Evolutionary conservation across 495 filamentous ascomycete species (phyloP).

Genomic region (Margaritispora aquatica): DNA sequence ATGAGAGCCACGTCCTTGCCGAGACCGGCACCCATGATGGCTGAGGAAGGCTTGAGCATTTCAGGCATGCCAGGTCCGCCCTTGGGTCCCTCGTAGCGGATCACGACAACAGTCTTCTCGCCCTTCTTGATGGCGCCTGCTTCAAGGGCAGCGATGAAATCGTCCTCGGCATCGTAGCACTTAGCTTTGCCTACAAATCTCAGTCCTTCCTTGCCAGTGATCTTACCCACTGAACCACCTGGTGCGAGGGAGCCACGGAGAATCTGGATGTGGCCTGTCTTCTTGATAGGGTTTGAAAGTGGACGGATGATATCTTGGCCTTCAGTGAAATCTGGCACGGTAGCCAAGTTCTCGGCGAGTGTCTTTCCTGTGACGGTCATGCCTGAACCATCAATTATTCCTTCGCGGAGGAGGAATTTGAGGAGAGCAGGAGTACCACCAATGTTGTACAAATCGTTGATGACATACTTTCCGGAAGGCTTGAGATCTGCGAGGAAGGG

Average conservation of each 20-base stretch:
- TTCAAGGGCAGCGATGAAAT: conserved; percentile 72
- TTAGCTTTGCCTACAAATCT: conserved; percentile 81
- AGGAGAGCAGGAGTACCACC: conserved; percentile 88
- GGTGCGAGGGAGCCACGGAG: conserved; percentile 86
- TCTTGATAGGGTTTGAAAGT: conserved; percentile 85
- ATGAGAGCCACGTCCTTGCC: conserved; percentile 77
- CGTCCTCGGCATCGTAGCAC: conserved; percentile 80
- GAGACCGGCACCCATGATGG: conserved; percentile 82
- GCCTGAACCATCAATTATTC: conserved; percentile 76
- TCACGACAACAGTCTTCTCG: conserved; percentile 95
- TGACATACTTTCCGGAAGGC: conserved; percentile 94
- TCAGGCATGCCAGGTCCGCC: conserved; percentile 82
- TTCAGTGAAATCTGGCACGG: conserved; percentile 67
- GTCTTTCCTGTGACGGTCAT: conserved; percentile 96
- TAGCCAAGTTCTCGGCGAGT: conserved; percentile 81
- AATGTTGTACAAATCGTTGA: conserved; percentile 84
- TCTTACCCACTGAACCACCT: conserved; percentile 92
- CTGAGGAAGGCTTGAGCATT: conserved; percentile 77
- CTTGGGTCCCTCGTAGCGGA: conserved; percentile 89
- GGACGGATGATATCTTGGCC: conserved; percentile 92
- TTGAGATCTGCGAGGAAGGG: conserved; percentile 96
- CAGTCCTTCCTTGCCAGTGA: conserved; percentile 96
- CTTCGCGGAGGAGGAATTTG: conserved; percentile 88
- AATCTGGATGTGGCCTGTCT: conserved; percentile 94
- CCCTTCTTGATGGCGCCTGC: conserved; percentile 84